A percentile compares a stretch with the other conserved stretches of the same genome.
Evolutionary conservation across 2,329 filamentous ascomycete genomes (phyloP).

Genomic region (Salinomyces thailandicus): DNA sequence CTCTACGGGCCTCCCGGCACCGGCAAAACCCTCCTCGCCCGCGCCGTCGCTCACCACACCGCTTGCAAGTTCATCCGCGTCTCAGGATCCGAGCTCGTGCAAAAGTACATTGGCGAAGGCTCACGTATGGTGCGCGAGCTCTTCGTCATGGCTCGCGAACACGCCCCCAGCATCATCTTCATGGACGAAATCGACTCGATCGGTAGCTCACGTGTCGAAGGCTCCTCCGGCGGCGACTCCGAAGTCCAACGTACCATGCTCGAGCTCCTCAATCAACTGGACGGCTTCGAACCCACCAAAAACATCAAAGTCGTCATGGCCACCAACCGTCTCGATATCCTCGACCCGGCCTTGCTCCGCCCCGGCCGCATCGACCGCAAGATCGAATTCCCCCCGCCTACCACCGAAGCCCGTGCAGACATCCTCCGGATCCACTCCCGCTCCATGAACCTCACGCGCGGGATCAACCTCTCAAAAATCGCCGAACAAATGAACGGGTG

Average conservation of each 20-base stretch:
- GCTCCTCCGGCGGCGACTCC: conserved; percentile 87
- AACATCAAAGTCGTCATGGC: conserved; percentile 99
- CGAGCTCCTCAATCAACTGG: conserved; percentile 93
- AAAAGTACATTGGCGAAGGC: conserved; percentile 98
- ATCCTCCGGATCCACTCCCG: conserved; percentile 95
- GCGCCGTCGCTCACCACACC: conserved; percentile 94
- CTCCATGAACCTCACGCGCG: conserved; percentile 96
- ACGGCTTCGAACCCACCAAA: conserved; percentile 88
- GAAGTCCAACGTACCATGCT: conserved; percentile 98
- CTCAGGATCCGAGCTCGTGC: conserved; percentile 88
- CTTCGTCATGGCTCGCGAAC: conserved; percentile 97
- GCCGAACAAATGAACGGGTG: conserved; percentile 99
- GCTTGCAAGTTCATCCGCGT: conserved; percentile 99
- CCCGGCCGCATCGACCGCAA: conserved; percentile 98
- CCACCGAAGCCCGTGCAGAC: conserved; percentile 89
- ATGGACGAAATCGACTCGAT: conserved; percentile 99
- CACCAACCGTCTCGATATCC: conserved; percentile 92
- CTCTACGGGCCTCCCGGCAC: conserved; percentile 95
- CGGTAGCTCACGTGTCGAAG: conserved; percentile 91
- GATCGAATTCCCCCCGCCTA: conserved; percentile 97
- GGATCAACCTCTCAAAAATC: conserved; percentile 96
- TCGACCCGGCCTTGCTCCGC: conserved; percentile 86
- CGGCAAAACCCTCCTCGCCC: conserved; percentile 87
- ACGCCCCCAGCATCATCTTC: conserved; percentile 97
- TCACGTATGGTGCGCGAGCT: conserved; percentile 97